Evolutionary conservation across 2,329 filamentous ascomycete species (phyloP), one percentile per base, ranked within the genome.

Genomic region (Xylariales sp.): DNA sequence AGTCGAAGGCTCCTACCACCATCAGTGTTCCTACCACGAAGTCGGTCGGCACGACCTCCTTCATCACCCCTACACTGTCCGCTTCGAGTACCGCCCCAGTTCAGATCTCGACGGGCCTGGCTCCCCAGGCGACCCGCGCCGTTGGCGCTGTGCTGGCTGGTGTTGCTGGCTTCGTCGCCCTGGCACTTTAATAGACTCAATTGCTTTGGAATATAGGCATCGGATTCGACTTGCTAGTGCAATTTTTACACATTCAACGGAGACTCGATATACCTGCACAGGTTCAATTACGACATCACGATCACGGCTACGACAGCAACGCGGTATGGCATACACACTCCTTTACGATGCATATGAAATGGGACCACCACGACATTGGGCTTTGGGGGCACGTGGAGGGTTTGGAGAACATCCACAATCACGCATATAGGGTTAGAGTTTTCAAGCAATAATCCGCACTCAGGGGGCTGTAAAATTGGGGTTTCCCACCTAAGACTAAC

Each of bases 81-180:
- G 20, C 42, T 24, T 31, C 38, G 10, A 31, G 20, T 4, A 44
- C 46, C 8, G 28, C 40, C 21, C 15, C 49, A 4, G 15, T 25
- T 3, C 22, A 8, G 16, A 33, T 50, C 14, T 22, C 47, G 6
- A 25, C 48, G 10, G 53, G 34, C 4, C 38, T 50, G 5, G 52
- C 52, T 18, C 43, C 51, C 14, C 47, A 36, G 8, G 49, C 45
- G 20, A 55, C 51, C 18, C 47, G 50, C 12, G 51, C 49, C 31
- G 49, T 47, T 4, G 56, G 53, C 8, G 47, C 53, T 10, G 41
- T 61, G 3, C 34, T 58, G 18, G 51, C 53, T 20, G 53, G 53
- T 9, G 52, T 53, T 22, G 56, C 54, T 11, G 58, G 57, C 16
- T 33, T 59, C 16, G 52, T 49, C 11, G 48, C 46, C n/a, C 14